Conservation (phyloP, 2,329 filamentous ascomycete species). For the Trichoderma gracile region DNA sequence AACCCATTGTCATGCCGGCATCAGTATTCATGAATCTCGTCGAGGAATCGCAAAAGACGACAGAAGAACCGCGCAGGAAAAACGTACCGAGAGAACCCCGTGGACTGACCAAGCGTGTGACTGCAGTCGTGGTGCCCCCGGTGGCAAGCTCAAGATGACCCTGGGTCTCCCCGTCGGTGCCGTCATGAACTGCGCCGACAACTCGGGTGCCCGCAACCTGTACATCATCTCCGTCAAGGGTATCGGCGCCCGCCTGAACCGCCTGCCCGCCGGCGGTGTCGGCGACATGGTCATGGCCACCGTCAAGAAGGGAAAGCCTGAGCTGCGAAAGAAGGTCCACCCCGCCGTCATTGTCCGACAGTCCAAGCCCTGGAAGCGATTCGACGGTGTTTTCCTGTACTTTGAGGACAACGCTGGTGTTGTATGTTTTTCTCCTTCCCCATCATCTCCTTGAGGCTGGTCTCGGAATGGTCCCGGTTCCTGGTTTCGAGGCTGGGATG, state of each 20-base stretch:
- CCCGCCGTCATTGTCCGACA: constrained; percentile 98
- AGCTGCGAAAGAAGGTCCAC: constrained; percentile 99
- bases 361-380: constrained; percentile 98
- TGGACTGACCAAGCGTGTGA: constrained; percentile 39
- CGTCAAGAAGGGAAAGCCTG: constrained; percentile 99
- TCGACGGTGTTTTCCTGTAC: constrained; percentile 98
- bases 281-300: constrained; percentile 99
- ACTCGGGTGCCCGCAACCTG: constrained; percentile 96
- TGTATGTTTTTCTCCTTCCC: constrained; percentile 56
- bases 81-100: neutral
- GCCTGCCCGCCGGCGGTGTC: constrained; percentile 94
- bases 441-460: too few relatives aligned
- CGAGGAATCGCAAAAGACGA: constrained; percentile 11
- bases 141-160: constrained; percentile 99
- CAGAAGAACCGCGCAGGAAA: neutral
- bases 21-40: constrained; percentile 8
- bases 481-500: neutral
- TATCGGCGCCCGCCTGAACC: constrained; percentile 95
- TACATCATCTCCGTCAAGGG: constrained; percentile 99
- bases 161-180: constrained; percentile 99
- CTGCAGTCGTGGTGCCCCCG: constrained; percentile 80
- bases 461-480: neutral
- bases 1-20: neutral
- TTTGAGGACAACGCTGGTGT: constrained; percentile 99
- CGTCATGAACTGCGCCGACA: constrained; percentile 99